Percentiles rank a stretch among this genome's conserved stretches.
phyloP scores from a whole-genome alignment of 2,329 filamentous ascomycete species.

The Bipolaris oryzae region DNA sequence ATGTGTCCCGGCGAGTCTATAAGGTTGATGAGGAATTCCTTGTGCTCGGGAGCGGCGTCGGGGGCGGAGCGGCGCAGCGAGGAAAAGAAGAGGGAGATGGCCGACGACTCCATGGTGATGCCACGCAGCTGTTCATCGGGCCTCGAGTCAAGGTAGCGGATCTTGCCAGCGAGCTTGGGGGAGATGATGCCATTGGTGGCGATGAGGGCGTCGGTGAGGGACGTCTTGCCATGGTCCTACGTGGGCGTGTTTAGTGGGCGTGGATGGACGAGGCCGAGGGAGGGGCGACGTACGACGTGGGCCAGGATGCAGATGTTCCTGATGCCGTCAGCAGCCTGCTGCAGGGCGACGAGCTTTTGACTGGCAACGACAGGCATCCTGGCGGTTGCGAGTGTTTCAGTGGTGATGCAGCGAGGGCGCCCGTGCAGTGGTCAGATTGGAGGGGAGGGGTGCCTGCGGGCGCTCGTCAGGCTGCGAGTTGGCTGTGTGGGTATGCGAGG shows the following conservation, averaged over 20 bases:
- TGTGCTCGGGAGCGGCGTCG: conserved; percentile 71
- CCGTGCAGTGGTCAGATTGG: conserved; percentile 8
- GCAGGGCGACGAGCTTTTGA: conserved; percentile 87
- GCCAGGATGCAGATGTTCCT: conserved; percentile 65
- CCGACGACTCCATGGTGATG: conserved; percentile 99
- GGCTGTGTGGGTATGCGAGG: conserved; percentile 11
- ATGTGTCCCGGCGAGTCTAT: conserved; percentile 99
- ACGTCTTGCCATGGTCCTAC: conserved; percentile 93
- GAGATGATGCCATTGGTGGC: conserved; percentile 99
- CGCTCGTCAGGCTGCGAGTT: conserved; percentile 4
- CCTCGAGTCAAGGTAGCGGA: conserved; percentile 93
- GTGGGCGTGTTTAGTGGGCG: too few relatives aligned
- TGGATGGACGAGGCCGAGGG: background rate
- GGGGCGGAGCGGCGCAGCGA: conserved; percentile 77
- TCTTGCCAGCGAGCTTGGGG: conserved; percentile 94
- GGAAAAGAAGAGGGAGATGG: conserved; percentile 95
- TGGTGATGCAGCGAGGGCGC: background rate
- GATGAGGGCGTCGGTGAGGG: conserved; percentile 91
- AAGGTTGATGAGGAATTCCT: conserved; percentile 94
- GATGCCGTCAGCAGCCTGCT: conserved; percentile 85
- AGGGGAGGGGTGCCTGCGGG: conserved; percentile 11
- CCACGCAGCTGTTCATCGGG: conserved; percentile 95
- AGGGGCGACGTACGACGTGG: conserved; percentile 15
- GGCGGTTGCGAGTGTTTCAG: conserved; percentile 4
- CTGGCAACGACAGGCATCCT: conserved; percentile 88